These are phyloP conservation scores for Psilocybe subaeruginosa DNA, from an alignment of 768 basidiomycete genomes.

Conservation along the genomic window DNA sequence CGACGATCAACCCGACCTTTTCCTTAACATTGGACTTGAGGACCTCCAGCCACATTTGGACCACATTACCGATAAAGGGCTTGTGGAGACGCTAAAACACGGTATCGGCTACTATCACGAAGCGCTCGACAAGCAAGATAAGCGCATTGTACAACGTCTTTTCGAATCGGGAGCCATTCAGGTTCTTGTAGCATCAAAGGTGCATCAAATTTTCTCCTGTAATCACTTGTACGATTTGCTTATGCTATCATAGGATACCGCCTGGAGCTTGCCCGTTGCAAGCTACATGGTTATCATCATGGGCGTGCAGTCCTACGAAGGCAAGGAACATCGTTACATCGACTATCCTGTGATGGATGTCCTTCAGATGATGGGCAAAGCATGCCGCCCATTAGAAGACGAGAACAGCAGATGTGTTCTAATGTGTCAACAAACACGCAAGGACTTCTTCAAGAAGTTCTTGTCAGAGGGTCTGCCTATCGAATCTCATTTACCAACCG, in stretches of 20 bases:
- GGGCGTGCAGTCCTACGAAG: conserved; percentile 98
- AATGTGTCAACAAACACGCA: conserved; percentile 97
- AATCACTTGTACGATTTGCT: background rate
- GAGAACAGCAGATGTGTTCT: conserved; percentile 91
- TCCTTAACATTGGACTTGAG: conserved; percentile 84
- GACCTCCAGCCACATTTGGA: conserved; percentile 90
- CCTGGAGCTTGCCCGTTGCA: conserved; percentile 93
- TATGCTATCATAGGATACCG: conserved; percentile 68
- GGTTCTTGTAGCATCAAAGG: conserved; percentile 92
- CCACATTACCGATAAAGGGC: conserved; percentile 72
- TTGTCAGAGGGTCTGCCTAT: conserved; percentile 96
- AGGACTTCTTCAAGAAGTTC: conserved; percentile 99
- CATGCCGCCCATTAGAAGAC: conserved; percentile 89
- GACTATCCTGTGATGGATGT: conserved; percentile 99
- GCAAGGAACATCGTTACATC: conserved; percentile 96
- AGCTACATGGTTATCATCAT: conserved; percentile 99
- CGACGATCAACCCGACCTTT: conserved; percentile 81
- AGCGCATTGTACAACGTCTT: conserved; percentile 87
- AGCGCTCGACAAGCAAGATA: conserved; percentile 89
- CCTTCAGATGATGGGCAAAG: conserved; percentile 99
- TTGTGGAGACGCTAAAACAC: conserved; percentile 82
- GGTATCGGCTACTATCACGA: conserved; percentile 97
- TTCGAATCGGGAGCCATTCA: conserved; percentile 96
- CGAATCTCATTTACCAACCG: conserved; percentile 91
- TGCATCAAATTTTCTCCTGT: conserved; percentile 31